These are phyloP conservation scores for Pisolithus albus DNA, from an alignment of 768 basidiomycete species.

Conservation along the genomic window DNA sequence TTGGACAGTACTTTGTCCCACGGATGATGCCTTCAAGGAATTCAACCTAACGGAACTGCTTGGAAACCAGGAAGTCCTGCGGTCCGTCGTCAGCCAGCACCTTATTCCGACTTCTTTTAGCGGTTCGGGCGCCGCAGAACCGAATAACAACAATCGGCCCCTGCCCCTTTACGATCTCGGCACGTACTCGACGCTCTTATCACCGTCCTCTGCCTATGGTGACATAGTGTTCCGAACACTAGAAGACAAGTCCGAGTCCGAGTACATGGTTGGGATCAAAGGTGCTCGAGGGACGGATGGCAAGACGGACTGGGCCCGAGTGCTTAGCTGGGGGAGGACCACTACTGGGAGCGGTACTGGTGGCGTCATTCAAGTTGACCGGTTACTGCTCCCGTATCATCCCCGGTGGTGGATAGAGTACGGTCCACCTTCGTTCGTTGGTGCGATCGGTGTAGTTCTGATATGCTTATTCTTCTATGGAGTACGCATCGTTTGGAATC, in stretches of 20 bases:
- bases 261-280: conserved; percentile 65
- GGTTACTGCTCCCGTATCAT: conserved; percentile 74
- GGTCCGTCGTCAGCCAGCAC: conserved; percentile 67
- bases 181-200: conserved; percentile 74
- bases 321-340: conserved; percentile 70
- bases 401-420: conserved; percentile 82
- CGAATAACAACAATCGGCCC: conserved; percentile 64
- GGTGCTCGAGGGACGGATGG: conserved; percentile 63
- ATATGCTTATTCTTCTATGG: conserved; percentile 70
- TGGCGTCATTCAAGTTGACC: conserved; percentile 85
- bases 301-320: conserved; percentile 54
- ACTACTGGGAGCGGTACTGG: conserved; percentile 69
- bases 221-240: conserved; percentile 71
- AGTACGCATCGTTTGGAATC: conserved; percentile 63
- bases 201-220: conserved; percentile 59
- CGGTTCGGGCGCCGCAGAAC: conserved; percentile 23
- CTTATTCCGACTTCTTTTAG: conserved; percentile 48
- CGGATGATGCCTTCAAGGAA: conserved; percentile 85
- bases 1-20: conserved; percentile 89
- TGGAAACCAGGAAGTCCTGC: conserved; percentile 46
- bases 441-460: conserved; percentile 47
- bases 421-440: conserved; percentile 61
- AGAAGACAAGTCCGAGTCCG: conserved; percentile 33
- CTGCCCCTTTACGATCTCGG: conserved; percentile 63
- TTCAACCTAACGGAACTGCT: conserved; percentile 75